These are phyloP conservation scores for Pseudotsuga menziesii DNA, from an alignment of 75 land plant species.

Conservation along the genomic window DNA sequence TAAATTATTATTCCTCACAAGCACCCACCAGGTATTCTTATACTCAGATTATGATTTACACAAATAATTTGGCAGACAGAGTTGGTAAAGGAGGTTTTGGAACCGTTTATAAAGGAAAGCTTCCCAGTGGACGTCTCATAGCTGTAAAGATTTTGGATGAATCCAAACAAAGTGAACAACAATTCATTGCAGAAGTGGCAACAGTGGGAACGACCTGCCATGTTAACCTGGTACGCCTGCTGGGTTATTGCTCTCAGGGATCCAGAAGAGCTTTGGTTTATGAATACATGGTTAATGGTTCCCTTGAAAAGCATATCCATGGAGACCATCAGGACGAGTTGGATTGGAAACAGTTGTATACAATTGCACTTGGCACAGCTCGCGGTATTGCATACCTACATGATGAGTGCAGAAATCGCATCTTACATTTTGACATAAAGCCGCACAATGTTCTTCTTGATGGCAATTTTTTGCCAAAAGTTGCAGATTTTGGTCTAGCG, in stretches of 20 bases:
- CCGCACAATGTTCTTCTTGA: too few species aligned
- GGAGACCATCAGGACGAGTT: neutral
- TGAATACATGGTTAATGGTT: constrained; percentile 38
- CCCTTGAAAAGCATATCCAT: constrained; percentile 24
- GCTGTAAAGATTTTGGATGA: constrained; percentile 26
- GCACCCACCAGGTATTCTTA: neutral
- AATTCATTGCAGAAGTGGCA: constrained; percentile 26
- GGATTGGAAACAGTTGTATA: neutral
- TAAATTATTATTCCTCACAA: neutral
- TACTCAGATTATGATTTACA: neutral
- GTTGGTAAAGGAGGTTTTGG: constrained; percentile 31
- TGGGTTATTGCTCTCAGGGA: constrained; percentile 28
- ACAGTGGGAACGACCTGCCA: constrained; percentile 31
- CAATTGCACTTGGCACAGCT: neutral
- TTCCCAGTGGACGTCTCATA: constrained; percentile 13
- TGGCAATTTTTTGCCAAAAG: too few species aligned
- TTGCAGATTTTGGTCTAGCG: too few species aligned
- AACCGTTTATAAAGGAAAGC: constrained; percentile 22
- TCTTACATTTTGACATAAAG: too few species aligned
- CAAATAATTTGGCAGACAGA: neutral
- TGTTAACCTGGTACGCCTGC: constrained; percentile 24
- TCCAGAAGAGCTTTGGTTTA: constrained; percentile 20
- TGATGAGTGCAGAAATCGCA: neutral
- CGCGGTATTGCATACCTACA: neutral
- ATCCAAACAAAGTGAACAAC: constrained; percentile 6